Evolutionary conservation across 768 basidiomycete genomes (phyloP), one percentile per base, ranked within the genome.

Genomic region (Boletellus sp.): DNA sequence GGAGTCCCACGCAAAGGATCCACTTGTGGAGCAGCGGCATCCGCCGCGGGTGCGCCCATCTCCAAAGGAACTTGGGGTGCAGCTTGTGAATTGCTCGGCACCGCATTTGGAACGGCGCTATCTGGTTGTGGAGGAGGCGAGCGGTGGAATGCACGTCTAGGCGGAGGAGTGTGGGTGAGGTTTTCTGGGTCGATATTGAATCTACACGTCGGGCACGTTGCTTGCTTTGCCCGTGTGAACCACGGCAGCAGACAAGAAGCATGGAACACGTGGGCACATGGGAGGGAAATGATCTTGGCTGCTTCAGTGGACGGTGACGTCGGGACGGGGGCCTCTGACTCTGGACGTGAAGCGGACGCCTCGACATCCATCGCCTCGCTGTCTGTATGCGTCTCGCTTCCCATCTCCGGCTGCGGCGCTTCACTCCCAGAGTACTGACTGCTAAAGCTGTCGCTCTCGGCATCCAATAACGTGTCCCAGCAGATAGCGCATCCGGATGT

Each of bases 131-230:
- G 35, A 37, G 58, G 54, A 43, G 51, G 47, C 9, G 46, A 35
- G 20, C 54, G 58, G 28, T 35, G 46, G 31, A 63, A 60, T 20
- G 45, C 22, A 22, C 48, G 65, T 53, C 61, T 54, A 16, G 59
- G 44, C 10, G 23, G 52, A 3, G 61, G 58, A 32, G 58, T 57
- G 47, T 73, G 80, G 0, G 86, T 88, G 40, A 90, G 65, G 49
- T 83, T 83, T 48, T 88, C 83, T 0, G 89, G 89, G 60, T 91
- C 89, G 47, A 91, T 79, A 55, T 91, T 83, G 59, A 91, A 91
- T 54, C 89, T 72, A 67, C 89, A 91, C 0, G 86, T 87, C 0
- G 89, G 89, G 56, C 89, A 91, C 2, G 89, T 90, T 17, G 89
- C 90, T 55, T 86, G 85, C 37, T 74, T 76, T 11, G 87, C 85